A percentile compares a stretch with the other conserved stretches of the same genome.
phyloP scores from a whole-genome alignment of 2,329 filamentous ascomycete genomes.

The Alternaria alternata region DNA sequence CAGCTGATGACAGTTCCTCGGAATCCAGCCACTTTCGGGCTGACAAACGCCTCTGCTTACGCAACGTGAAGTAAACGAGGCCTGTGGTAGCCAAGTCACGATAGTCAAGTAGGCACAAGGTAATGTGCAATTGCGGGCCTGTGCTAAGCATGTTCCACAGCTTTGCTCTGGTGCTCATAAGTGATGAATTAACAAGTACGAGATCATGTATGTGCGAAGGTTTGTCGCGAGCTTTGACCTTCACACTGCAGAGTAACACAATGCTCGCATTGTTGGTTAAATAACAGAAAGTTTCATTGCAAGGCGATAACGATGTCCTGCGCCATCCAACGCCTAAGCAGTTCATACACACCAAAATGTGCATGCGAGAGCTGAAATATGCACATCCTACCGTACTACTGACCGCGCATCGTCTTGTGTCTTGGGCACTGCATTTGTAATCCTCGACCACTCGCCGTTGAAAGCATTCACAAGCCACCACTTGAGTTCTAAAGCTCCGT shows the following conservation, averaged over 20 bases:
- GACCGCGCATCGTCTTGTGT: constrained; percentile 35
- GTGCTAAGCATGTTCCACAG: background rate
- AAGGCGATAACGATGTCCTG: background rate
- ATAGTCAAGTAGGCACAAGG: background rate
- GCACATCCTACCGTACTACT: constrained; percentile 16
- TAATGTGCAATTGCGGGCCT: background rate
- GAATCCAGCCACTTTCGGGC: background rate
- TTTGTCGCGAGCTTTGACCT: background rate
- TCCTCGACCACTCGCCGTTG: constrained; percentile 88
- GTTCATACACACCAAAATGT: background rate
- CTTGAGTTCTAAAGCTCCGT: constrained; percentile 66
- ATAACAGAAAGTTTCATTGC: background rate
- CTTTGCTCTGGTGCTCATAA: background rate
- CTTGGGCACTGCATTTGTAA: constrained; percentile 61
- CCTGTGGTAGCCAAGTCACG: background rate
- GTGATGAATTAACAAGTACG: constrained; percentile 2
- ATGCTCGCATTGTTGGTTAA: background rate
- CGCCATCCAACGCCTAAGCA: background rate
- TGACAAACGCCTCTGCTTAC: background rate
- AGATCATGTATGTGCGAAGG: background rate
- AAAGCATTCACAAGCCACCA: constrained; percentile 98
- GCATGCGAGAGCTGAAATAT: background rate
- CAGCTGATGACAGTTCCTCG: background rate
- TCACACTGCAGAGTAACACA: background rate
- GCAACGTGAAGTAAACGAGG: background rate